Percentiles rank a stretch among this genome's conserved stretches.
Conservation (phyloP, 805 yeast species). For the Candida golubevii region DNA sequence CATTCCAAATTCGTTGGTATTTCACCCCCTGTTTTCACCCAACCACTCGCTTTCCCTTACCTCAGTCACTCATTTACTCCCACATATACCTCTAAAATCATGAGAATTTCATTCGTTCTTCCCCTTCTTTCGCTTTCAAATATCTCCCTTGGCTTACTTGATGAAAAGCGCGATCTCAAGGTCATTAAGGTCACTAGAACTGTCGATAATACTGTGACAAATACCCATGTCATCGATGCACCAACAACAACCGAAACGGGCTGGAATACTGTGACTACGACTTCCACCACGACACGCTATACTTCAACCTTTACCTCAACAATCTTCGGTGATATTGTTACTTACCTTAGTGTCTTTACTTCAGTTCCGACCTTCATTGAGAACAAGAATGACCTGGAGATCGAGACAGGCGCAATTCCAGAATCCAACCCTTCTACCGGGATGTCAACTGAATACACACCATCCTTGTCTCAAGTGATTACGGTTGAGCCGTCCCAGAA, state of each 20-base stretch:
- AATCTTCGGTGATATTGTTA: conserved; percentile 34
- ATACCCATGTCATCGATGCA: conserved; percentile 30
- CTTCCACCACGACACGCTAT: conserved; percentile 36
- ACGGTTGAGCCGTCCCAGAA: background rate
- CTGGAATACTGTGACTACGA: conserved; percentile 26
- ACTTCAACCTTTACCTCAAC: conserved; percentile 43
- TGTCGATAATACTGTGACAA: conserved; percentile 32
- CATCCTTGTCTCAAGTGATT: background rate
- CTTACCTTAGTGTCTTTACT: conserved; percentile 22
- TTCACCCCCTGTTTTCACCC: background rate
- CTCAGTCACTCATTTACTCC: conserved; percentile 8
- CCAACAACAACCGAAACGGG: conserved; percentile 27
- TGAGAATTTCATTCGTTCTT: conserved; percentile 11
- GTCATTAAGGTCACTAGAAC: conserved; percentile 33
- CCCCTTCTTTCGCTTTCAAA: conserved; percentile 10
- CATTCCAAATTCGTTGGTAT: too few relatives aligned
- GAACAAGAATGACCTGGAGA: background rate
- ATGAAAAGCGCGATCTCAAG: conserved; percentile 17
- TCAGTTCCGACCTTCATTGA: background rate
- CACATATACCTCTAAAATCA: background rate
- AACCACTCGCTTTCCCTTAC: conserved; percentile 16
- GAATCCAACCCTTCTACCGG: background rate
- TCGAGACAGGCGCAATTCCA: background rate
- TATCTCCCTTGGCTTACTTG: conserved; percentile 5
- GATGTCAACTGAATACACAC: background rate